These are phyloP conservation scores for Pterocarpus macrocarpus DNA, from an alignment of 306 rosid species.

Conservation along the genomic window DNA sequence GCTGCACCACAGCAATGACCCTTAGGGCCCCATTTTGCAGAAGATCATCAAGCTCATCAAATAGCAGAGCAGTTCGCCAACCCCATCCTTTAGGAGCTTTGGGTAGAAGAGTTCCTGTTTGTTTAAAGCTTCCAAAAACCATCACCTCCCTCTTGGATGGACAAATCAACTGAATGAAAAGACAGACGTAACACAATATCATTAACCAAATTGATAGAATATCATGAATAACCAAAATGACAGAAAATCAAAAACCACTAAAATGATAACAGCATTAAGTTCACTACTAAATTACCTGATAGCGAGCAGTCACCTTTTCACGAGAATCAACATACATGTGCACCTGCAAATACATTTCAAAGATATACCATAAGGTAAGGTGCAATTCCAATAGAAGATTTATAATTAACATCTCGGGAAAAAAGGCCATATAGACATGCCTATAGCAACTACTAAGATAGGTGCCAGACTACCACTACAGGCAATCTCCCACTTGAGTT, in stretches of 20 bases:
- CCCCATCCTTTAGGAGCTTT: slow-evolving; percentile 99
- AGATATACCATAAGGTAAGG: slow-evolving; percentile 1
- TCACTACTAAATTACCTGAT: slow-evolving; percentile 72
- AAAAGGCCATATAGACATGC: slow-evolving; percentile 1
- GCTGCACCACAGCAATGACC: slow-evolving; percentile 93
- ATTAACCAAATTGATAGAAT: slow-evolving; percentile 31
- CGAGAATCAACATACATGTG: slow-evolving; percentile 85
- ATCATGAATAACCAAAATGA: slow-evolving; percentile 14
- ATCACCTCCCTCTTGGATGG: slow-evolving; percentile 95
- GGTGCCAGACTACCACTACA: slow-evolving; percentile 8
- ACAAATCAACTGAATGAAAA: slow-evolving; percentile 72
- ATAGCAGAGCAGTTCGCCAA: slow-evolving; percentile 93
- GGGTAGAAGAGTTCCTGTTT: slow-evolving; percentile 94
- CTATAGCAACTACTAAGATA: background rate
- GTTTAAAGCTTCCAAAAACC: slow-evolving; percentile 92
- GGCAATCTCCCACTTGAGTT: background rate
- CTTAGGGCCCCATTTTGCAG: slow-evolving; percentile 92
- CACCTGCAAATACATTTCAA: slow-evolving; percentile 60
- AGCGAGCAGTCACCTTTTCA: slow-evolving; percentile 94
- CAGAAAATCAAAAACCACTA: background rate
- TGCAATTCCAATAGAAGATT: slow-evolving; percentile 23
- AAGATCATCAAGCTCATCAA: slow-evolving; percentile 88
- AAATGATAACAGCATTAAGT: slow-evolving; percentile 22
- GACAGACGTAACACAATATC: slow-evolving; percentile 37
- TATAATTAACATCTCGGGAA: slow-evolving; percentile 2